Evolutionary conservation across 345 rosid species (phyloP), one percentile per base, ranked within the genome.

Genomic region (Salix purpurea): DNA sequence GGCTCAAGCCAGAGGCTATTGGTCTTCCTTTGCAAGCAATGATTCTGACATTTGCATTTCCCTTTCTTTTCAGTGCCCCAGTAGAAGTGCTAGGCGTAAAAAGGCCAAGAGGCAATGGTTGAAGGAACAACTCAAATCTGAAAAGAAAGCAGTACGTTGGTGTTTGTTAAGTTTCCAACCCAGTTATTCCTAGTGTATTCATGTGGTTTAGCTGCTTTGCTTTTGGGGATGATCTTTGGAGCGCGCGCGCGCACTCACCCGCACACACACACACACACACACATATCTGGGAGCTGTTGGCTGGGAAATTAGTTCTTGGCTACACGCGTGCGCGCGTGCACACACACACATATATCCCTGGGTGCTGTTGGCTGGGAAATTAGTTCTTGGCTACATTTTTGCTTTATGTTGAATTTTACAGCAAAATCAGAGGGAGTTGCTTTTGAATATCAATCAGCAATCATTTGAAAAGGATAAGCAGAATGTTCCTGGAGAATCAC

Each of bases 11-110:
- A 8, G 23, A 56, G 46, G 74, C 65, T 71, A 13, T 5, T 54
- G 21, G 19, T 16, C 16, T 50, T 34, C 60, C 40, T 32, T n/a
- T 30, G 52, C 42, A 5, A 70, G 24, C 67, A 24, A 39, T 69
- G 62, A 60, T 52, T 76, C 65, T 66, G 68, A 50, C 54, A 54
- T 15, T 36, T 74, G 56, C 30, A 14, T 18, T 62, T 5, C 67
- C 42, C 3, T 77, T 70, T 80, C 39, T 84, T 79, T 12, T 78
- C 78, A 91, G 99, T 67, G 77, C 9, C 97, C 95, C 32, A 92
- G 99, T 79, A 85, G 99, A 83, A 96, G 92, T 82, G 93, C 98
- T 80, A 89, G 97, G 2, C 97, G 99, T 68, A 96, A 96, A 81
- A 90, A 91, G 83, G 91, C 92, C 32, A 94, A 87, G 86, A 89